Percentiles rank a stretch among this genome's conserved stretches.
phyloP scores from a whole-genome alignment of 805 yeast species.

The Pichia kluyveri region DNA sequence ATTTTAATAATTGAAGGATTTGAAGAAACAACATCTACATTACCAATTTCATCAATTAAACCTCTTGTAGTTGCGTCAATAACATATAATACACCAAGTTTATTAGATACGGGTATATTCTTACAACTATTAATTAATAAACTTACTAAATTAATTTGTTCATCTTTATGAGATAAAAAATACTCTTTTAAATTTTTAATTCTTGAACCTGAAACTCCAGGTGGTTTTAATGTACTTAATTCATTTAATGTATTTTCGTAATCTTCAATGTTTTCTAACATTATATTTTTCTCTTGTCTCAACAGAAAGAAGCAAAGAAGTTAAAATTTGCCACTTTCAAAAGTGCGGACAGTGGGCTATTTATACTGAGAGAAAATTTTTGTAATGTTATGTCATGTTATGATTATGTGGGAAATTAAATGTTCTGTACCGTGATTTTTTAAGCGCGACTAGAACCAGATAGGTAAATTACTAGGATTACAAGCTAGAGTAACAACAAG shows the following conservation, averaged over 20 bases:
- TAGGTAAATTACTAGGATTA: too few relatives aligned
- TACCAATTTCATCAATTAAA: constrained; percentile 54
- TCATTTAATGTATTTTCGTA: constrained; percentile 42
- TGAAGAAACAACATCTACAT: constrained; percentile 54
- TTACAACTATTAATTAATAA: constrained; percentile 59
- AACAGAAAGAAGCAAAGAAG: too few relatives aligned
- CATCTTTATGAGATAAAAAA: constrained; percentile 56
- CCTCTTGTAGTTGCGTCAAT: constrained; percentile 89
- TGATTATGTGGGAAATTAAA: too few relatives aligned
- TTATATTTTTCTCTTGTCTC: constrained; percentile 5
- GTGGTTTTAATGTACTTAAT: constrained; percentile 56
- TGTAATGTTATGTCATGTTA: too few relatives aligned
- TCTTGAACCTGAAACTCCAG: constrained; percentile 94
- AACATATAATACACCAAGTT: constrained; percentile 84
- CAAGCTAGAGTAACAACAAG: too few relatives aligned
- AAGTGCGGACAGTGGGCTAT: too few relatives aligned
- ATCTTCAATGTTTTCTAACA: constrained; percentile 33
- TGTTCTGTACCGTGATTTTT: too few relatives aligned
- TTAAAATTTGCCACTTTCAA: too few relatives aligned
- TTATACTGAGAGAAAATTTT: too few relatives aligned
- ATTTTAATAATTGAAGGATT: constrained; percentile 66
- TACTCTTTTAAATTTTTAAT: constrained; percentile 76
- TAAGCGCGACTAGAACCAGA: too few relatives aligned
- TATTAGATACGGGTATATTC: constrained; percentile 68
- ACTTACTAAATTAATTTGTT: constrained; percentile 43